Evolutionary conservation across 805 yeast species (phyloP).

Genomic region (Myxozyma nipponensis): DNA sequence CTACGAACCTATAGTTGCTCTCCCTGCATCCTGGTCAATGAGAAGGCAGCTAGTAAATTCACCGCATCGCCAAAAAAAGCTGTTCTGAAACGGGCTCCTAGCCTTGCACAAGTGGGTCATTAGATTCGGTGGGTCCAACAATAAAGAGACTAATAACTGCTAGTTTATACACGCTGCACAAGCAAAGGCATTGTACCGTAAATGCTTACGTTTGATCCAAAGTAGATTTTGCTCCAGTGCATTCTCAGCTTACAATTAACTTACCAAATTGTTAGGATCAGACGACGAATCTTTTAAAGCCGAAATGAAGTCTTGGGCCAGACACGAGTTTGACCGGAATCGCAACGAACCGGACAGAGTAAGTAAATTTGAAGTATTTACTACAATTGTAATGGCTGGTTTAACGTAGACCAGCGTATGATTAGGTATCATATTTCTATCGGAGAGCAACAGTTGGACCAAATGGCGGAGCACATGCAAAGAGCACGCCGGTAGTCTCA

Average conservation of each 20-base stretch:
- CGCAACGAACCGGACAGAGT: conserved; percentile 1
- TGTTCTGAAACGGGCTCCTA: too few relatives aligned
- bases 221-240: too few relatives aligned
- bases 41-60: too few relatives aligned
- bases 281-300: background rate
- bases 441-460: background rate
- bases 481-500: background rate
- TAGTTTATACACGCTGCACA: background rate
- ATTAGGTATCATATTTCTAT: conserved; percentile 1
- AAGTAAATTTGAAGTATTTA: background rate
- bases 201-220: background rate
- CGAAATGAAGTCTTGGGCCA: conserved; percentile 2
- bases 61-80: too few relatives aligned
- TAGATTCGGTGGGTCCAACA: too few relatives aligned
- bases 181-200: background rate
- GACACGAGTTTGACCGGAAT: conserved; percentile 3
- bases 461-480: background rate
- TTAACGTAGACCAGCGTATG: background rate
- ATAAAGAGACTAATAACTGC: too few relatives aligned
- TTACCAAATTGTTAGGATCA: background rate
- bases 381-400: background rate
- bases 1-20: too few relatives aligned
- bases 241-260: too few relatives aligned
- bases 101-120: too few relatives aligned
- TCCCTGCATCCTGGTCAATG: too few relatives aligned